Conservation (phyloP, 495 filamentous ascomycete species). For the Rhizodiscina lignyota region DNA sequence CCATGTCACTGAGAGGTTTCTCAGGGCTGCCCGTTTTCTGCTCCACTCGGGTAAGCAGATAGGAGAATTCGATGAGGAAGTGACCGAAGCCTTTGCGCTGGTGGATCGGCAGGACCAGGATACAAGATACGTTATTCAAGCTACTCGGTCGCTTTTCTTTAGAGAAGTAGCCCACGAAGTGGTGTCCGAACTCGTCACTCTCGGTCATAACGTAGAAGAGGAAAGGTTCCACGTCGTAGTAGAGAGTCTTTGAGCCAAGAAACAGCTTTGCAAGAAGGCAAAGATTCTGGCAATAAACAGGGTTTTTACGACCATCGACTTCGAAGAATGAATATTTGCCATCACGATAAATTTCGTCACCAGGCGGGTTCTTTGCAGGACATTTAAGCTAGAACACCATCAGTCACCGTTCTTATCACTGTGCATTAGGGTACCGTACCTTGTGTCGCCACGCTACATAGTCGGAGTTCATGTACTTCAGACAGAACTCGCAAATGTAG, state of each 20-base stretch:
- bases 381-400: conserved; percentile 47
- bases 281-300: conserved; percentile 93
- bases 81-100: conserved; percentile 96
- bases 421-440: conserved; percentile 24
- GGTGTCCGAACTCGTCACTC: conserved; percentile 80
- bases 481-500: conserved; percentile 96
- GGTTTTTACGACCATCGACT: conserved; percentile 91
- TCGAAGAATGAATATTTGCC: conserved; percentile 89
- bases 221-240: conserved; percentile 97
- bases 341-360: conserved; percentile 96
- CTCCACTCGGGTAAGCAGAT: conserved; percentile 83
- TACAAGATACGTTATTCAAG: conserved; percentile 94
- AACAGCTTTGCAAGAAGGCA: conserved; percentile 94
- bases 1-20: conserved; percentile 96
- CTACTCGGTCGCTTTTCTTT: conserved; percentile 96
- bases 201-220: conserved; percentile 98
- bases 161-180: conserved; percentile 98
- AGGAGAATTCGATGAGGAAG: conserved; percentile 93
- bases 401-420: no score
- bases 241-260: conserved; percentile 90
- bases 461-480: conserved; percentile 99
- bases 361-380: conserved; percentile 85
- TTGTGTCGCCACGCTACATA: conserved; percentile 96
- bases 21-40: conserved; percentile 91
- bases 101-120: conserved; percentile 86